Percentiles rank a stretch among this genome's conserved stretches.
These are phyloP conservation scores for Leishmania aethiopica DNA, from an alignment of 208 protist species.

Conservation along the genomic window DNA sequence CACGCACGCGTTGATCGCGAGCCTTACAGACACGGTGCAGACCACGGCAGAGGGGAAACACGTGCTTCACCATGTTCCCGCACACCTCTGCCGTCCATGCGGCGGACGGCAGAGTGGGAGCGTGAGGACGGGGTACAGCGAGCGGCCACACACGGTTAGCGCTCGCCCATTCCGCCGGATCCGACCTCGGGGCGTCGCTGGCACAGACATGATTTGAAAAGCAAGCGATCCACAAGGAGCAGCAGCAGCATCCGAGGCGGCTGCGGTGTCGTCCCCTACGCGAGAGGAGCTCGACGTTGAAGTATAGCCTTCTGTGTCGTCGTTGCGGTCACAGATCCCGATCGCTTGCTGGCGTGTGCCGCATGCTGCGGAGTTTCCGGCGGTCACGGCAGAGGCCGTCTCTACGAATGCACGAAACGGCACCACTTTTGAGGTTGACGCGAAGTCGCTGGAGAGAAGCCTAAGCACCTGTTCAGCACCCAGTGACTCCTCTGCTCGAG, in stretches of 20 bases:
- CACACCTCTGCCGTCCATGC: conserved; percentile 19
- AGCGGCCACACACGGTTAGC: conserved; percentile 78
- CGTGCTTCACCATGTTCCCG: conserved; percentile 23
- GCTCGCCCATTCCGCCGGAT: conserved; percentile 48
- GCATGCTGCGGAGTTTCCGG: neutral
- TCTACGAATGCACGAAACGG: neutral
- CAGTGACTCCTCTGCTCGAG: neutral
- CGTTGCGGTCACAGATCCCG: neutral
- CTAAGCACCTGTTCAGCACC: neutral
- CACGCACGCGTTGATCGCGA: neutral
- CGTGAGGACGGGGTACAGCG: conserved; percentile 61
- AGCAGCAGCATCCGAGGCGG: neutral
- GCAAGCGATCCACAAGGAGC: neutral
- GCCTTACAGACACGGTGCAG: conserved; percentile 5
- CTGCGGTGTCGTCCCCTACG: neutral
- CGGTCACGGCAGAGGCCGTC: neutral
- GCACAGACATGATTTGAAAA: conserved; percentile 46
- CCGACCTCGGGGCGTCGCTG: conserved; percentile 50
- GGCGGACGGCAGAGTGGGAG: conserved; percentile 11
- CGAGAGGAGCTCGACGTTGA: neutral
- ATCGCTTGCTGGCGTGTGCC: neutral
- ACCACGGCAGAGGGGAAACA: conserved; percentile 39
- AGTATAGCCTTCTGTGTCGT: neutral
- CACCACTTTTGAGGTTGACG: neutral
- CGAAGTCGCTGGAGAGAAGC: conserved; percentile 2